A percentile compares a stretch with the other conserved stretches of the same genome.
phyloP scores from a whole-genome alignment of 257 asterid species.

The Solanum sitiens region DNA sequence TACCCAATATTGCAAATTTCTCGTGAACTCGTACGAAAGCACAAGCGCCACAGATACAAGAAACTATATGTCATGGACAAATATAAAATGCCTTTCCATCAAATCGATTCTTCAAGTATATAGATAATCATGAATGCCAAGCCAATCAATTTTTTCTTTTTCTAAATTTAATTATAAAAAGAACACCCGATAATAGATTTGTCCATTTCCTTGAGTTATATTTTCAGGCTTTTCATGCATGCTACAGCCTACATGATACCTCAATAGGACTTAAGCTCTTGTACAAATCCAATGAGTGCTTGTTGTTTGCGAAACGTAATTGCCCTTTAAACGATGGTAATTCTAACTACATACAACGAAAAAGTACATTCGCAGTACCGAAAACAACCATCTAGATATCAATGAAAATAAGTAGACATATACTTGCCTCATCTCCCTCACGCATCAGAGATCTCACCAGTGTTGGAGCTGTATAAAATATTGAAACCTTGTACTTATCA shows the following conservation, averaged over 20 bases:
- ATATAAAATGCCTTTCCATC: not conserved
- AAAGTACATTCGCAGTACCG: not conserved
- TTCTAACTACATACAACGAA: not conserved
- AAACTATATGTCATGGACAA: not conserved
- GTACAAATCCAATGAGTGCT: not conserved
- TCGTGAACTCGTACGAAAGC: not conserved
- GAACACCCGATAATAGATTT: not conserved
- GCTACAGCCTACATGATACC: not conserved
- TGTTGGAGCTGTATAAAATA: constrained; percentile 95
- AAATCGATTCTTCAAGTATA: not conserved
- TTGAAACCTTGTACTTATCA: constrained; percentile 89
- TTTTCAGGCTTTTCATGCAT: not conserved
- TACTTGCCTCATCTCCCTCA: constrained; percentile 89
- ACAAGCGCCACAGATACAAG: not conserved
- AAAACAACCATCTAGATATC: constrained; percentile 2
- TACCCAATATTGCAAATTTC: not conserved
- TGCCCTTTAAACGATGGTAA: not conserved
- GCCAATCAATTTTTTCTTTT: not conserved
- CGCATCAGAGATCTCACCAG: constrained; percentile 96
- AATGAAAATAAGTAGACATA: constrained; percentile 2
- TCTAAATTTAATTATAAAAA: not conserved
- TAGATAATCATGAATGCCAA: not conserved
- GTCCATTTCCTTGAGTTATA: not conserved
- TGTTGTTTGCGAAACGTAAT: not conserved
- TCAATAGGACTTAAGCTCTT: not conserved